phyloP scores from a whole-genome alignment of 306 rosid species.

The Rosa rugosa region DNA sequence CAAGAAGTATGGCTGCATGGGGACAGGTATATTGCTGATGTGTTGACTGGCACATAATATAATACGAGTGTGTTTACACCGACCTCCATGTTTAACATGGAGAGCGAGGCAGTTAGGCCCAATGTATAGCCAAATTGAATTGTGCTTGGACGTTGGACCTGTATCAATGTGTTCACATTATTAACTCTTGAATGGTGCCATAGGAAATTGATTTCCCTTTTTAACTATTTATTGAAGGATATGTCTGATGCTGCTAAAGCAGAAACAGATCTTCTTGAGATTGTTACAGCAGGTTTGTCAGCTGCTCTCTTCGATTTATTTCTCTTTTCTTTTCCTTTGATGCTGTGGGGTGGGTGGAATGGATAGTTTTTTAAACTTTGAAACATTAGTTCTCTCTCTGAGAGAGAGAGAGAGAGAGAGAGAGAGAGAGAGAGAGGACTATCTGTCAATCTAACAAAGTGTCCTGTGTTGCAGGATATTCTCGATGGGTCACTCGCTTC shows the following conservation, averaged over 20 bases:
- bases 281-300: constrained; percentile 53
- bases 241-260: constrained; percentile 31
- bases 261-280: constrained; percentile 76
- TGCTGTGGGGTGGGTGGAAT: neutral
- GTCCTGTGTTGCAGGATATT: constrained; percentile 51
- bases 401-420: neutral
- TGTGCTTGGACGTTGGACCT: neutral
- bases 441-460: neutral
- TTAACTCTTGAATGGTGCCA: neutral
- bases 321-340: neutral
- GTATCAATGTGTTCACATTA: neutral
- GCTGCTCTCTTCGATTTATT: neutral
- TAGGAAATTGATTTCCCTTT: neutral
- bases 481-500: constrained; percentile 64
- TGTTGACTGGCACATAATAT: neutral
- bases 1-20: constrained; percentile 56
- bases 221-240: constrained; percentile 49
- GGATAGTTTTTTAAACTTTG: neutral
- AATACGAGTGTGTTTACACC: neutral
- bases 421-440: neutral
- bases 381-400: too few relatives aligned
- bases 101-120: neutral
- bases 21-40: constrained; percentile 52
- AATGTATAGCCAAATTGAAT: neutral
- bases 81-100: neutral